Evolutionary conservation across 2,329 filamentous ascomycete genomes (phyloP).

Genomic region (Aspergillus felis): DNA sequence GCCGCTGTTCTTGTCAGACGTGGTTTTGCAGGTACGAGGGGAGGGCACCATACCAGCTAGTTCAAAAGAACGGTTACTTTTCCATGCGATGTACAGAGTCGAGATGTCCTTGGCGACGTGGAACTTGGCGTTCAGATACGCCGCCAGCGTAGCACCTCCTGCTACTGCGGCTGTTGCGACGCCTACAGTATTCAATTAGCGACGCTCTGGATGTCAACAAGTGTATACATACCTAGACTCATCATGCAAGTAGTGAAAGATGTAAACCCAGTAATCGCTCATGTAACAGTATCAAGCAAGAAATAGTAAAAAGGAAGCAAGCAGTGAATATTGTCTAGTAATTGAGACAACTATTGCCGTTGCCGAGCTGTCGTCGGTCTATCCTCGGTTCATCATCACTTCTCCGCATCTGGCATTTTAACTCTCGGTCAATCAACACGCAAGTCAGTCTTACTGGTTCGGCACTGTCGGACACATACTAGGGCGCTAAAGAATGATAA

Average conservation of each 20-base stretch:
- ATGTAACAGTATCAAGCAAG: neutral
- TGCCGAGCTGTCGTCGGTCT: neutral
- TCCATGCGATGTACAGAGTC: constrained; percentile 42
- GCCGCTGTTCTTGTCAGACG: constrained; percentile 35
- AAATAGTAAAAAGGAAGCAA: neutral
- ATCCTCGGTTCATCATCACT: neutral
- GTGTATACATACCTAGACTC: neutral
- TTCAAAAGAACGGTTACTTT: constrained; percentile 43
- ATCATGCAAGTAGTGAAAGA: neutral
- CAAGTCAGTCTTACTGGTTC: neutral
- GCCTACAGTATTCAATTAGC: constrained; percentile 4
- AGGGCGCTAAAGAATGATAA: neutral
- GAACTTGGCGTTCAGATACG: constrained; percentile 59
- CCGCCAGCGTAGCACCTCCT: constrained; percentile 25
- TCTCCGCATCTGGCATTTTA: neutral
- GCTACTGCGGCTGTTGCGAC: constrained; percentile 25
- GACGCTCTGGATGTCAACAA: neutral
- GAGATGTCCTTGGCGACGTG: constrained; percentile 61
- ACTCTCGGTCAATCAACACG: neutral
- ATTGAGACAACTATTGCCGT: neutral
- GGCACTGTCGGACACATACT: neutral
- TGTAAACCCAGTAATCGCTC: neutral
- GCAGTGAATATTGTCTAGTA: neutral
- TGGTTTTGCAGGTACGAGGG: neutral
- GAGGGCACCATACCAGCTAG: constrained; percentile 44